Evolutionary conservation across 1,284 basidiomycete species (phyloP), one percentile per base, ranked within the genome.

Genomic region (Coriolopsis trogii): DNA sequence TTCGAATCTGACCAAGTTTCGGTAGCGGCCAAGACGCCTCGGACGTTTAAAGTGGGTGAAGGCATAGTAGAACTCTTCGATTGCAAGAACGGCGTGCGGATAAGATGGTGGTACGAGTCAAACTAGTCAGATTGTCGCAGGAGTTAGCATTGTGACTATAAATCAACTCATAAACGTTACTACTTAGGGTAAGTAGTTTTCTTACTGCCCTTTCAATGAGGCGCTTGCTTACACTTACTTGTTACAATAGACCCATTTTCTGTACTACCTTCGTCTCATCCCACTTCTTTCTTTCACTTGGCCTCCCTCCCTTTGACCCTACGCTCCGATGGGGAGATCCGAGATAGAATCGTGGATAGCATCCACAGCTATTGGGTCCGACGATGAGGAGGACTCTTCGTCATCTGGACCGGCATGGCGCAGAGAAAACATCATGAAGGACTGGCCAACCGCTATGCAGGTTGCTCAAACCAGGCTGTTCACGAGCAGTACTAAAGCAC

Each of bases 381-480:
- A 65, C 29, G 69, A 72, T 34, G 59, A 58, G 29, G 67, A 70
- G 13, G 45, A 48, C 18, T n/a, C 39, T 3, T 10, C 48, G 28
- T 51, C 47, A 13, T 43, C 40, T 13, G 45, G 43, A 5, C 55
- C 60, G 28, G 61, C 61, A 39, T 85, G 84, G 84, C 71, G 76
- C 57, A 71, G 79, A 60, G 81, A 84, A 62, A 67, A 66, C 23
- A 75, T 81, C 33, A 60, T 75, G 13, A 66, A 66, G 10, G 74
- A 87, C 48, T 90, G 87, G 88, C 63, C 74, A 28, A 62, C 63
- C 50, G 81, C 84, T 3, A 45, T 87, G 57, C 69, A 78, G 49
- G 72, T 79, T 59, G 83, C 83, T 0, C 81, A 79, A 55, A 69
- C 60, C 8, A 65, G 65, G 15, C 63, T 89, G 2, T 63, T 85